These are phyloP conservation scores for Drechslerella stenobrocha DNA, from an alignment of 2,329 filamentous ascomycete species.

Conservation along the genomic window DNA sequence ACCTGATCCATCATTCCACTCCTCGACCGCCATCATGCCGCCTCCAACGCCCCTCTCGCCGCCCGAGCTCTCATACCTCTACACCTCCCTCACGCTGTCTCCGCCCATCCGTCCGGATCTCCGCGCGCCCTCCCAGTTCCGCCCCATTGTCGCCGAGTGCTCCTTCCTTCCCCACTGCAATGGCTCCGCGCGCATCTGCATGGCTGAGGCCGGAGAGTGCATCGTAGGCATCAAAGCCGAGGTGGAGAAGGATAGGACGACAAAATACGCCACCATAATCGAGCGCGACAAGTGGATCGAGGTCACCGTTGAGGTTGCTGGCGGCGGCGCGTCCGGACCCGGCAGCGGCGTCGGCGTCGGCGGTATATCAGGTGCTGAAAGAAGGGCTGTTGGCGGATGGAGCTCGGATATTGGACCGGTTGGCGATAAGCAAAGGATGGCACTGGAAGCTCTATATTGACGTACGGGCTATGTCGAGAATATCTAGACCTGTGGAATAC, in stretches of 20 bases:
- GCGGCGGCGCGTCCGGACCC: slow-evolving; percentile 77
- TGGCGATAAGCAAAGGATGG: slow-evolving; percentile 87
- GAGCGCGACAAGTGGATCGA: slow-evolving; percentile 73
- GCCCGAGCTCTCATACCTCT: slow-evolving; percentile 93
- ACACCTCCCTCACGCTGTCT: slow-evolving; percentile 76
- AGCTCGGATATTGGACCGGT: slow-evolving; percentile 62
- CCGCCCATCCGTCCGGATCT: slow-evolving; percentile 90
- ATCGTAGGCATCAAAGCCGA: slow-evolving; percentile 95
- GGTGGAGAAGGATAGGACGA: slow-evolving; percentile 69
- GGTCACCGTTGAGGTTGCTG: slow-evolving; percentile 87
- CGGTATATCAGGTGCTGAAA: slow-evolving; percentile 50
- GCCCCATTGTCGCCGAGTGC: slow-evolving; percentile 84
- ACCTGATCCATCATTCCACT: slow-evolving; percentile 5
- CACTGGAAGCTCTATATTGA: slow-evolving; percentile 97
- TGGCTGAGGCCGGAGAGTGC: slow-evolving; percentile 92
- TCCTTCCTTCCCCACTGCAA: slow-evolving; percentile 87
- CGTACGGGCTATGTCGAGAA: no score
- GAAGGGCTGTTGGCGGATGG: slow-evolving; percentile 39
- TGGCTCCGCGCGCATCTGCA: slow-evolving; percentile 88
- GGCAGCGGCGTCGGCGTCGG: slow-evolving; percentile 39
- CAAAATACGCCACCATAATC: slow-evolving; percentile 55
- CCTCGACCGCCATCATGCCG: slow-evolving; percentile 60
- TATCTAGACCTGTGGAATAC: no score
- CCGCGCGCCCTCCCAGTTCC: slow-evolving; percentile 80
- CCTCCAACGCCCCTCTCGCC: slow-evolving; percentile 78